Conservation (phyloP, 345 rosid species). For the Reutealis trisperma region DNA sequence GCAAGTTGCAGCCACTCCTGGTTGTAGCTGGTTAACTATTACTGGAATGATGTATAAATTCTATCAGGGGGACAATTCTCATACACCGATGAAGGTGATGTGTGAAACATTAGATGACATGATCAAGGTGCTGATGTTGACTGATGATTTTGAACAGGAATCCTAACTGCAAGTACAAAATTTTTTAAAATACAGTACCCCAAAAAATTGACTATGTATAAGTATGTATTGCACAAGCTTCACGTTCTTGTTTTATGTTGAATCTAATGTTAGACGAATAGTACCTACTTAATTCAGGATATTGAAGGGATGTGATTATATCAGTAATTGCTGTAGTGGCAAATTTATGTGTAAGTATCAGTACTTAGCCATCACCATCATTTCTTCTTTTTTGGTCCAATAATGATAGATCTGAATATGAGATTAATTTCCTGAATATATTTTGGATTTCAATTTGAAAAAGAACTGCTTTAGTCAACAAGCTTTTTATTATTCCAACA, state of each 20-base stretch:
- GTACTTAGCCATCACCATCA: neutral
- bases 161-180: neutral
- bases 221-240: neutral
- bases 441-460: neutral
- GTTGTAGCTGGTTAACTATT: constrained; percentile 28
- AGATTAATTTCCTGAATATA: neutral
- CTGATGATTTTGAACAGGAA: constrained; percentile 2
- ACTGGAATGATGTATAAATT: constrained; percentile 18
- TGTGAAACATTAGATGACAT: constrained; percentile 9
- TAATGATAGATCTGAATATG: neutral
- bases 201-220: neutral
- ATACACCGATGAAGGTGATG: constrained; percentile 16
- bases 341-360: neutral
- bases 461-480: neutral
- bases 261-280: neutral
- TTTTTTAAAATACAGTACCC: neutral
- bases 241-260: neutral
- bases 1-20: constrained; percentile 31
- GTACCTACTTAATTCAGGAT: neutral
- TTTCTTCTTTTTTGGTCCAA: neutral
- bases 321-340: too few species aligned
- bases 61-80: constrained; percentile 23
- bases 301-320: neutral
- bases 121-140: constrained; percentile 8
- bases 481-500: constrained; percentile 8